Evolutionary conservation across 345 rosid genomes (phyloP), one percentile per base, ranked within the genome.

Genomic region (Ricinus communis): DNA sequence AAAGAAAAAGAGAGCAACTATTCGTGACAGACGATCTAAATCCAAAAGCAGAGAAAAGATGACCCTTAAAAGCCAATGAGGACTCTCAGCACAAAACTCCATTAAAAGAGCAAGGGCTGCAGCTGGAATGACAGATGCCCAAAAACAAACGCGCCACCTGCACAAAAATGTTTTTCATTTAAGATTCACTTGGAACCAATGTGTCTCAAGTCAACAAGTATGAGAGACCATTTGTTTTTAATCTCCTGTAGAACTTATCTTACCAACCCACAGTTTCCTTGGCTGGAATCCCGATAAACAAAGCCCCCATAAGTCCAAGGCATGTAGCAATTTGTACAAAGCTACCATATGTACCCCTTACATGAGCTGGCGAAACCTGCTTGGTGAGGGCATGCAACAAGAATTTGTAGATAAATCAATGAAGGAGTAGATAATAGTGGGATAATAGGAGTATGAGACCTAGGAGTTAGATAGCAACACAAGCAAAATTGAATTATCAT

Each of bases 1-100:
- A 43, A 12, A 38, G 43, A 38, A 38, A 38, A 43, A 43, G 3
- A 25, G 13, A 27, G 5, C 33, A 24, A 14, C 38, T 62, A 6
- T 41, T 15, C 40, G 1, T 41, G 4, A 15, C 10, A 25, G 43
- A 24, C 12, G 47, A 41, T 62, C 3, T 4, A n/a, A n/a, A n/a
- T n/a, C n/a, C n/a, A 62, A 50, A 52, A 69, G 49, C 50, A 55
- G 51, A 69, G 51, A 61, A 74, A 53, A 70, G 50, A 64, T 64
- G 27, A 93, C 98, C 96, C 91, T 94, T 71, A 87, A 86, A 83
- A 90, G 98, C 98, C 98, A 94, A 67, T 90, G 91, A 80, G 98
- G 98, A 81, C 97, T 88, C 83, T 94, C 97, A 46, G 84, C 96
- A 62, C 89, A 90, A 76, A 91, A 83, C 83, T 86, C 85, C 87